phyloP scores from a whole-genome alignment of 257 asterid species.

The Linderniella brevidens region DNA sequence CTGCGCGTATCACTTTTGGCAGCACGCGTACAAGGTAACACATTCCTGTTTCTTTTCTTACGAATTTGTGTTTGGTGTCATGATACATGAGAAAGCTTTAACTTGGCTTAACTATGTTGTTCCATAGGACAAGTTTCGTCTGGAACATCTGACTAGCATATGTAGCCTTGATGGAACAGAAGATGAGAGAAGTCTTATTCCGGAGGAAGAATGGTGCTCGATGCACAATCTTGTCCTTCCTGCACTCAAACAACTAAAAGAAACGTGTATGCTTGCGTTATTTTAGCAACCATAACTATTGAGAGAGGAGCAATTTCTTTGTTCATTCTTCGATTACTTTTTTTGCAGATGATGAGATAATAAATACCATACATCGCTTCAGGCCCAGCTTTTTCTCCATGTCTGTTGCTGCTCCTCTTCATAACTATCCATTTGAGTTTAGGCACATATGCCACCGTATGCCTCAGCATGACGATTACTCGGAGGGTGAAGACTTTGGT shows the following conservation, averaged over 20 bases:
- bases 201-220: slow-evolving; percentile 88
- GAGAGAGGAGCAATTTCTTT: slow-evolving; percentile 7
- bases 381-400: slow-evolving; percentile 53
- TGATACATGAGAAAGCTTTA: slow-evolving; percentile 6
- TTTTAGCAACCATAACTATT: slow-evolving; percentile 5
- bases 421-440: slow-evolving; percentile 24
- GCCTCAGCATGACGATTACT: slow-evolving; percentile 31
- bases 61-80: slow-evolving; percentile 7
- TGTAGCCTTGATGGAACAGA: slow-evolving; percentile 21
- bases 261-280: slow-evolving; percentile 39
- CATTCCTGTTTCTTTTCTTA: not conserved
- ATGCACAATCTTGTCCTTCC: slow-evolving; percentile 64
- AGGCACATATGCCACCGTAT: slow-evolving; percentile 20
- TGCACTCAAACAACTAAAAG: slow-evolving; percentile 62
- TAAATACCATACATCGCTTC: slow-evolving; percentile 52
- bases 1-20: slow-evolving; percentile 84
- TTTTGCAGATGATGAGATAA: slow-evolving; percentile 77
- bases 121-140: slow-evolving; percentile 54
- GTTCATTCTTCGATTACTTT: slow-evolving; percentile 7
- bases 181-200: slow-evolving; percentile 16
- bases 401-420: slow-evolving; percentile 31
- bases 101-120: slow-evolving; percentile 11
- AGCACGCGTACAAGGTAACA: slow-evolving; percentile 60
- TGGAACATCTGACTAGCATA: slow-evolving; percentile 38
- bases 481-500: slow-evolving; percentile 25